Base-by-base conservation (phyloP, 1,284 basidiomycete species). In the Fomitiporia mediterranea region DNA sequence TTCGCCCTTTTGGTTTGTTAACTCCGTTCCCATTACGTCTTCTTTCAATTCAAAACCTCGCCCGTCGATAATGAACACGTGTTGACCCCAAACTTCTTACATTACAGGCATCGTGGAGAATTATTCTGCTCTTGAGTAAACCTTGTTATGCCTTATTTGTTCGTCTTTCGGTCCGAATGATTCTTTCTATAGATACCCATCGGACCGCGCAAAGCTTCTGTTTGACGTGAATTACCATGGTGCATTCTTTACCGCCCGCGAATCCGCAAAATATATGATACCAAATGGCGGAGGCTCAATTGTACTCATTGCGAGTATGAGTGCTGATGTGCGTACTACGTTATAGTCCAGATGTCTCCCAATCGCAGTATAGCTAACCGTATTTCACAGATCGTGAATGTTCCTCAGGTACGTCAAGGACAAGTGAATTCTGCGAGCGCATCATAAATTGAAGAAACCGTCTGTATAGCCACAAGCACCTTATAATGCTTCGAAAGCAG, bases 151-250 rank as follows among this genome's bases (percentile, higher is more conserved):
- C 19, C 6, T 19, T 40, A 23, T 32, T 25, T 7, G 28, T 15
- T 27, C 21, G 19, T 7, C 25, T 11, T 11, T n/a, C n/a, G 19
- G 8, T 3, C 19, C 6, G 3, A 32, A 11, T 25, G 4, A 15
- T 32, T 8, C 8, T 23, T 25, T 17, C 51, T 42, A 17, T 42
- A 89, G 89, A 56, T 92, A 96, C 74, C 93, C 94, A 2, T 82
- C 84, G 55, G 86, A 91, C 62, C 84, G 87, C 58, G 83, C 91
- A 63, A 86, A 86, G 69, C 83, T 83, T 42, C 75, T 98, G 52
- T 89, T 90, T 66, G 92, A 94, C 67, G 85, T 98, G 75, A 98
- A 98, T 68, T 89, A 98, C 55, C 91, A 96, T 68, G 94, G 94
- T 51, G 82, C 85, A 11, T 94, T 92, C 76, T 96, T 88, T 74